A percentile compares a stretch with the other conserved stretches of the same genome.
These are phyloP conservation scores for Xerocomus minutiporus DNA, from an alignment of 1,284 basidiomycete species.

Conservation along the genomic window DNA sequence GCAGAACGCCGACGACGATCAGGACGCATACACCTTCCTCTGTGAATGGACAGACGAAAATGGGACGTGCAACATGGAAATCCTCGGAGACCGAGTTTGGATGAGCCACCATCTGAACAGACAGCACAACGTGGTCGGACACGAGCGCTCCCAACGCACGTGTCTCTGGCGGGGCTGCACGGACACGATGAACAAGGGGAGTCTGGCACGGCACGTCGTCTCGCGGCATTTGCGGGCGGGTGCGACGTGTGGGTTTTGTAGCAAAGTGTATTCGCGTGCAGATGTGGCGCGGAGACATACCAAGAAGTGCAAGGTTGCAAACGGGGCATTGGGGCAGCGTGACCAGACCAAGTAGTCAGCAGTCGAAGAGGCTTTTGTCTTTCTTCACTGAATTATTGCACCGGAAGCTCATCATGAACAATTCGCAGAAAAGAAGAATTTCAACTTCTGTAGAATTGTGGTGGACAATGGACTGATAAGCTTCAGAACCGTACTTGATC, in stretches of 20 bases:
- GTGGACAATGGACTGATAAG: neutral
- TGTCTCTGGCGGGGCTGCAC: constrained; percentile 24
- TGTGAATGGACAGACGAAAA: constrained; percentile 27
- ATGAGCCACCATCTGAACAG: constrained; percentile 25
- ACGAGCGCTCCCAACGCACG: constrained; percentile 14
- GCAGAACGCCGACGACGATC: constrained; percentile 2
- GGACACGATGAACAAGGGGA: constrained; percentile 29
- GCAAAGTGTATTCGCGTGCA: constrained; percentile 27
- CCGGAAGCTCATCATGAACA: neutral
- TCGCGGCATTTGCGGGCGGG: constrained; percentile 25
- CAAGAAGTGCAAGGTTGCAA: constrained; percentile 27
- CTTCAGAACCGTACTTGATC: neutral
- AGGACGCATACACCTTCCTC: constrained; percentile 10
- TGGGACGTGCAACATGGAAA: constrained; percentile 22
- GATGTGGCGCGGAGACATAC: constrained; percentile 28
- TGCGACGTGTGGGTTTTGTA: constrained; percentile 22
- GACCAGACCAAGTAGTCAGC: constrained; percentile 5
- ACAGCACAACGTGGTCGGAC: constrained; percentile 19
- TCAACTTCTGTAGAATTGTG: neutral
- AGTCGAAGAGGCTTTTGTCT: neutral
- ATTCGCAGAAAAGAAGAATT: neutral
- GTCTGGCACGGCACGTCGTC: constrained; percentile 24
- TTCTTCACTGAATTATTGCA: neutral
- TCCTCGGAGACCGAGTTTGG: constrained; percentile 20
- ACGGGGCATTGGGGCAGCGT: constrained; percentile 3